These are phyloP conservation scores for Capronia americana DNA, from an alignment of 2,329 filamentous ascomycete genomes.

Conservation along the genomic window DNA sequence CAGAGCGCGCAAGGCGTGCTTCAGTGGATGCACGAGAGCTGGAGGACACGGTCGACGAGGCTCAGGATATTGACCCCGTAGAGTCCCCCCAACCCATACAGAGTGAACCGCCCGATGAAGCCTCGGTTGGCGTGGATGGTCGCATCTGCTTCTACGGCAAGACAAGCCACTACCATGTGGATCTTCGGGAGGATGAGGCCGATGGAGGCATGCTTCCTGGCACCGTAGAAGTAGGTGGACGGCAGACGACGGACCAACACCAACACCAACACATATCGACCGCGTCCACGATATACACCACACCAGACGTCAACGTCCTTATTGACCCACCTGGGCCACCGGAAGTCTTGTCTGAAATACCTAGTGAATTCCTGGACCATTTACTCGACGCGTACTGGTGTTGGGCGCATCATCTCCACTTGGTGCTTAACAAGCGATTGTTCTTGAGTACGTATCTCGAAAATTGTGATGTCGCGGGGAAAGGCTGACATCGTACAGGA, in stretches of 20 bases:
- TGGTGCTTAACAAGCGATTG: constrained; percentile 62
- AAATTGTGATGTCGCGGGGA: constrained; percentile 54
- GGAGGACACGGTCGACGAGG: constrained; percentile 2
- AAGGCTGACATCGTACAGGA: background rate
- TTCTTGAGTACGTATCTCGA: constrained; percentile 61
- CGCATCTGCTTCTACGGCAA: constrained; percentile 20
- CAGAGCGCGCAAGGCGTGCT: constrained; percentile 3
- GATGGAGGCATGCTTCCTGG: background rate
- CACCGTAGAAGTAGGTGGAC: background rate
- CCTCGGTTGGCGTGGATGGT: constrained; percentile 16
- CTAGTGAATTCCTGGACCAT: constrained; percentile 7
- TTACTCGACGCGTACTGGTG: constrained; percentile 21
- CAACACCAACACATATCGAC: background rate
- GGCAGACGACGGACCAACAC: background rate
- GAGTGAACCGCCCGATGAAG: constrained; percentile 15
- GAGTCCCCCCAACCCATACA: background rate
- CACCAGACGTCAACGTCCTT: background rate
- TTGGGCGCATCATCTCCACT: constrained; percentile 42
- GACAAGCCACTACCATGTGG: constrained; percentile 22
- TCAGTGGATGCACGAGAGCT: background rate
- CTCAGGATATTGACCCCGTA: background rate
- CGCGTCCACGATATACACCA: constrained; percentile 11
- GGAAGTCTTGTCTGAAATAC: constrained; percentile 16
- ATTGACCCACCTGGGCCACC: background rate
- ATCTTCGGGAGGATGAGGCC: constrained; percentile 8